Evolutionary conservation across 805 yeast species (phyloP), one percentile per base, ranked within the genome.

Genomic region (Wickerhamomyces strasburgensis): DNA sequence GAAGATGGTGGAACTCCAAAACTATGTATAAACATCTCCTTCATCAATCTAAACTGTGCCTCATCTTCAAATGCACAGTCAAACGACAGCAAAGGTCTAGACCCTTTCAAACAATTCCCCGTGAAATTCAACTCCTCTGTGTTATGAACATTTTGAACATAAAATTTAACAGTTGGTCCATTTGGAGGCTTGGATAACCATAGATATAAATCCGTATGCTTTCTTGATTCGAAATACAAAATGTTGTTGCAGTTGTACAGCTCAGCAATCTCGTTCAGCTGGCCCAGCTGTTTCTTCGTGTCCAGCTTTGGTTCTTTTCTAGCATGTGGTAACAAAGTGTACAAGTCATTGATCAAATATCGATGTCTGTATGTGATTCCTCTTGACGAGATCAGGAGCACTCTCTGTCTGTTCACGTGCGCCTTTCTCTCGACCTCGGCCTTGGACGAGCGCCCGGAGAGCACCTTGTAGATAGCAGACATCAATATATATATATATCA

Each of bases 121-220:
- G 96, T 88, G 67, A 93, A 93, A 60, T 93, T 89, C 46, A 93
- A 70, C 64, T 93, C 98, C 56, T 89, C 96, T 70, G 88, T 77
- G 24, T 98, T 93, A 62, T 93, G 98, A 65, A 93, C 71, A 64
- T 93, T 93, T 65, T 90, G 96, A 42, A 93, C 74, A 58, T 83
- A 93, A 62, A 93, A 90, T 64, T 93, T 93, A 54, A 85, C 67
- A 17, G 97, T 90, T 42, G 98, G 98, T 1, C 98, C 98, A 60
- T 93, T 90, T 29, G 98, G 98, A 19, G 98, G 93, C 64, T 93
- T 90, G 24, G 96, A 77, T 46, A 93, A 61, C 96, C 97, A 93
- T 61, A 93, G 62, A 61, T 93, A 93, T 55, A 93, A 75, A 65
- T 93, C 98, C 62, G 80, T 84, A 64, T 90, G 97, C 64, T 93